phyloP scores from a whole-genome alignment of 768 basidiomycete species.

The Termitomyces sp. region DNA sequence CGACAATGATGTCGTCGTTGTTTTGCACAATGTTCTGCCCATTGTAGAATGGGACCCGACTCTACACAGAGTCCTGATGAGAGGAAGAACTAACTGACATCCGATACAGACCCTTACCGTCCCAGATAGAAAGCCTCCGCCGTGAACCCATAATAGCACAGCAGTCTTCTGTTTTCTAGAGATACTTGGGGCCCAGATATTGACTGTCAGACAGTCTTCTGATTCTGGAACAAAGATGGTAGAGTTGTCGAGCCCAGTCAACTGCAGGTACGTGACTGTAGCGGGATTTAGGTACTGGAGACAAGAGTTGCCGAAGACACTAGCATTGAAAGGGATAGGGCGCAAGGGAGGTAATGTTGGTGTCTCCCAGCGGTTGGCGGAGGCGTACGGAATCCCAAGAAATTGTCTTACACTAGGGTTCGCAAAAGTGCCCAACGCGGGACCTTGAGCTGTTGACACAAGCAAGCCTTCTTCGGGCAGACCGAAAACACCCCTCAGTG shows the following conservation, averaged over 20 bases:
- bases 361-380: constrained; percentile 31
- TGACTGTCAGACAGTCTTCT: constrained; percentile 33
- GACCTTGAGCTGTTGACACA: constrained; percentile 26
- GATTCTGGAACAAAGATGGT: constrained; percentile 22
- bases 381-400: constrained; percentile 31
- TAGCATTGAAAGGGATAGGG: constrained; percentile 18
- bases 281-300: constrained; percentile 18
- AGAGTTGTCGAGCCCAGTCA: constrained; percentile 17
- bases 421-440: constrained; percentile 23
- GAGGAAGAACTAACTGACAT: too few relatives aligned
- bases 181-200: constrained; percentile 33
- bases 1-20: constrained; percentile 27
- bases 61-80: constrained; percentile 14
- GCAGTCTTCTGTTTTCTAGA: constrained; percentile 28
- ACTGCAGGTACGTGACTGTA: constrained; percentile 18
- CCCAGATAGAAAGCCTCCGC: constrained; percentile 32
- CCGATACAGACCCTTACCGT: constrained; percentile 21
- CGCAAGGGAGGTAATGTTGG: constrained; percentile 21
- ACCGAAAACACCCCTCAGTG: too few relatives aligned
- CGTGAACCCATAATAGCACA: constrained; percentile 34
- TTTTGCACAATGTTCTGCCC: constrained; percentile 28
- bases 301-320: constrained; percentile 27
- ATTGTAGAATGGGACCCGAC: constrained; percentile 23
- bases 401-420: constrained; percentile 28
- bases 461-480: constrained; percentile 11